A percentile compares a stretch with the other conserved stretches of the same genome.
Conservation (phyloP, 352 stramenopile species). For the Phytophthora lateralis region DNA sequence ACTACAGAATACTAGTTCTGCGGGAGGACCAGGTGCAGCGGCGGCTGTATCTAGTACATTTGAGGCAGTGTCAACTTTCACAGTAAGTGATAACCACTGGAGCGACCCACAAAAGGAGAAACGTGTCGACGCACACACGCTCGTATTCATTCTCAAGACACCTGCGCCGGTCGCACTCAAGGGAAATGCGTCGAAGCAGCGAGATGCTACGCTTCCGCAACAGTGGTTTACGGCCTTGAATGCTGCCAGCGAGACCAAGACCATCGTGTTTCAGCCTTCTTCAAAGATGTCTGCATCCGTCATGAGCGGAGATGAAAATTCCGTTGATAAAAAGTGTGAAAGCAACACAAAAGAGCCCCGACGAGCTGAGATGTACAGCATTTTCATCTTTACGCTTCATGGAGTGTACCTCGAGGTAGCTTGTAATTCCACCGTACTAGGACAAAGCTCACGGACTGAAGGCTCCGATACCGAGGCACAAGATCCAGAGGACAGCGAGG, state of each 20-base stretch:
- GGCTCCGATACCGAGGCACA: background rate
- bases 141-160: conserved; percentile 52
- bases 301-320: background rate
- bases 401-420: conserved; percentile 25
- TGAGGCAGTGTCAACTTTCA: conserved; percentile 24
- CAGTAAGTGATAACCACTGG: conserved; percentile 16
- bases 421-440: conserved; percentile 1
- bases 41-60: conserved; percentile 27
- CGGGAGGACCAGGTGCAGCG: conserved; percentile 38
- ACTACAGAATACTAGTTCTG: conserved; percentile 45
- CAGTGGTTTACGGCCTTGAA: conserved; percentile 59
- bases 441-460: background rate
- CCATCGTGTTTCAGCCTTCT: conserved; percentile 33
- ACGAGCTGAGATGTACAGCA: conserved; percentile 10
- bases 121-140: conserved; percentile 34
- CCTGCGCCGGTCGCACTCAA: background rate
- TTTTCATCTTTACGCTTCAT: conserved; percentile 30
- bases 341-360: background rate
- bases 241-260: conserved; percentile 47
- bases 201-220: conserved; percentile 27
- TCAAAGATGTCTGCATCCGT: background rate
- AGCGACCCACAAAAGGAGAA: background rate
- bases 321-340: background rate
- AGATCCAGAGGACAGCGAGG: conserved; percentile 9
- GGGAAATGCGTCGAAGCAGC: conserved; percentile 14